These are phyloP conservation scores for Fabrea salina DNA, from an alignment of 169 alveolate genomes.

Conservation along the genomic window DNA sequence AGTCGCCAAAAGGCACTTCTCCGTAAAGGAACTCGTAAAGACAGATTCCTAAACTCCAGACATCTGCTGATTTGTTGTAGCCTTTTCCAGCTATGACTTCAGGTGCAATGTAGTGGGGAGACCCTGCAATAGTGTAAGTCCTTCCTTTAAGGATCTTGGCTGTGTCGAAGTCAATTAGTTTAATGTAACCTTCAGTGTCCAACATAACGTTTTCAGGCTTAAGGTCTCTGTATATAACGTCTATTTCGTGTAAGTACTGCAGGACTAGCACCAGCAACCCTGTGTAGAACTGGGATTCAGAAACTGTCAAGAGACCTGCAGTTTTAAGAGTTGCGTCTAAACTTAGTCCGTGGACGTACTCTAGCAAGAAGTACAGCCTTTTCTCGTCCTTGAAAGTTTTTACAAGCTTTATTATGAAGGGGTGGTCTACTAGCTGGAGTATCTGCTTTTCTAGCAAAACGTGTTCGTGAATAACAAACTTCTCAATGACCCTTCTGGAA, in stretches of 20 bases:
- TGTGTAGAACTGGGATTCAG: constrained; percentile 49
- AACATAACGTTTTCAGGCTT: constrained; percentile 76
- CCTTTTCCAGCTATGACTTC: constrained; percentile 71
- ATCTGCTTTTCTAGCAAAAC: constrained; percentile 90
- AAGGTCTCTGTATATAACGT: constrained; percentile 67
- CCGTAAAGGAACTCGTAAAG: constrained; percentile 81
- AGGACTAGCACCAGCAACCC: constrained; percentile 45
- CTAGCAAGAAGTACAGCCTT: constrained; percentile 77
- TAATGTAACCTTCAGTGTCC: constrained; percentile 62
- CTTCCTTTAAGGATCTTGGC: constrained; percentile 51
- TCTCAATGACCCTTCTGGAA: constrained; percentile 69
- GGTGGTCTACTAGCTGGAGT: constrained; percentile 93
- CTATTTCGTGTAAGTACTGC: constrained; percentile 50
- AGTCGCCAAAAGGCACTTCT: constrained; percentile 78
- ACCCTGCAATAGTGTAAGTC: constrained; percentile 61
- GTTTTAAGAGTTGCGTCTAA: constrained; percentile 54
- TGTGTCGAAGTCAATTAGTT: constrained; percentile 64
- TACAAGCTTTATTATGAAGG: constrained; percentile 89
- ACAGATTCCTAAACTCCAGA: constrained; percentile 80
- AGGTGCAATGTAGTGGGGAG: constrained; percentile 71
- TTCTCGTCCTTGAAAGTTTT: constrained; percentile 90
- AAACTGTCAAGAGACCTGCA: constrained; percentile 41
- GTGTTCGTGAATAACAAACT: constrained; percentile 58
- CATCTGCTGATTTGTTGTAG: constrained; percentile 72
- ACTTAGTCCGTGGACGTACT: constrained; percentile 68